phyloP scores from a whole-genome alignment of 768 basidiomycete genomes.

The Amanita thiersii region DNA sequence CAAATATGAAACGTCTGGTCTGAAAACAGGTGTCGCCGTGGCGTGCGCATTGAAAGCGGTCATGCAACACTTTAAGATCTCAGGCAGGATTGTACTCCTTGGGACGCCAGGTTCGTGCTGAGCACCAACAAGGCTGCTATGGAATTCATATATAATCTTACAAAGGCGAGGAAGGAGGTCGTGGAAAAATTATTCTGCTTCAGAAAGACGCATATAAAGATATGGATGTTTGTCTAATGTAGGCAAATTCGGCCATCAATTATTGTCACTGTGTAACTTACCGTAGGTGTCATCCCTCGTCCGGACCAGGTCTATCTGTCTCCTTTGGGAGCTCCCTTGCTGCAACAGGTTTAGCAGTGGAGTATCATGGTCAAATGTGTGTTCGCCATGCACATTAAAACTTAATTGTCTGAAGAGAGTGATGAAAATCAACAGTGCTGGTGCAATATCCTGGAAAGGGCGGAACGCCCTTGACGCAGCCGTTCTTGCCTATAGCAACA shows the following conservation, averaged over 20 bases:
- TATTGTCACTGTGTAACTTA: neutral
- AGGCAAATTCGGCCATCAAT: constrained; percentile 10
- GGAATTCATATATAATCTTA: neutral
- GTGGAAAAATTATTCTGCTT: constrained; percentile 64
- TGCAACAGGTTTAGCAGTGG: constrained; percentile 47
- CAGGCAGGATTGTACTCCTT: constrained; percentile 62
- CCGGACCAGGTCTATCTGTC: constrained; percentile 63
- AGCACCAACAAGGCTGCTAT: neutral
- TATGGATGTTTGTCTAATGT: constrained; percentile 78
- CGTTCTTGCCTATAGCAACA: constrained; percentile 72
- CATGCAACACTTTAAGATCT: constrained; percentile 50
- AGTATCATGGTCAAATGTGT: constrained; percentile 70
- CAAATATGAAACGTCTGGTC: too few relatives aligned
- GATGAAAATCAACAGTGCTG: too few relatives aligned
- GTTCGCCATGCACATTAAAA: neutral
- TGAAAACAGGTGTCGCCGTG: constrained; percentile 51
- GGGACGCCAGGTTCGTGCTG: constrained; percentile 62
- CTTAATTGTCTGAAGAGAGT: constrained; percentile 34
- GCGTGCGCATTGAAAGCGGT: constrained; percentile 62
- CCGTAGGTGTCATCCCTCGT: constrained; percentile 75
- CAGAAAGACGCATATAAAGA: constrained; percentile 68
- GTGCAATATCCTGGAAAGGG: constrained; percentile 79
- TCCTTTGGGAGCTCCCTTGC: constrained; percentile 62
- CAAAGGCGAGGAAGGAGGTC: constrained; percentile 74
- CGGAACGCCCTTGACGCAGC: constrained; percentile 81